Base-by-base conservation (phyloP, 164 flowering plant genomes). In the Tetrastigma voinierianum region DNA sequence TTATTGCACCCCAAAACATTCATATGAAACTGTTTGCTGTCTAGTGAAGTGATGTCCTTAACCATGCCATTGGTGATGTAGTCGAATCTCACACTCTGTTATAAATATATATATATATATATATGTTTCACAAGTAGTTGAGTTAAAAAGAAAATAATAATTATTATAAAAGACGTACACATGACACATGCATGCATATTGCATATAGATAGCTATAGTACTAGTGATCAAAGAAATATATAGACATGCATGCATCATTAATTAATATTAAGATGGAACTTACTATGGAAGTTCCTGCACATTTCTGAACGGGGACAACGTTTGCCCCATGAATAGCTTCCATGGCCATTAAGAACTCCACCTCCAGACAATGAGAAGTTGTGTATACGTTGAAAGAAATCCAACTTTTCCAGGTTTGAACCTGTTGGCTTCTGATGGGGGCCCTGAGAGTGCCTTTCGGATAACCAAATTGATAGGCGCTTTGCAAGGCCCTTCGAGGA, bases 21-120 rank as follows among this genome's bases (percentile, higher is more conserved):
- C 3, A 25, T 25, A 25, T 25, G 40, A 25, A 25, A 25, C 12
- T 18, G 1, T 55, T 82, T 80, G 77, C 80, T 82, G 75, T 82
- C 54, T 20, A 56, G 0, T 3, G 76, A 77, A 1, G 61, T 68
- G 52, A 82, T 68, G 7, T 55, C 68, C 0, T n/a, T 40, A 21
- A 82, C 57, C 1, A 44, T 17, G 5, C 68, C 48, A 15, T 80
- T 80, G 14, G 59, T 67, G n/a, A 77, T 3, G 72, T 61, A 73
- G 52, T 73, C 66, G 72, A 80, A 72, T 53, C 76, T 61, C 14
- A 80, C 1, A 58, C 63, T 77, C 83, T 80, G 76, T 21, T 23
- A 25, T 25, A 25, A 7, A 25, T 25, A 25, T 25, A 3, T n/a
- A n/a, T n/a, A n/a, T n/a, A n/a, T n/a, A n/a, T n/a, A n/a, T n/a